Conservation (phyloP, 2,329 filamentous ascomycete genomes). For the Cryphonectria carpinicola region DNA sequence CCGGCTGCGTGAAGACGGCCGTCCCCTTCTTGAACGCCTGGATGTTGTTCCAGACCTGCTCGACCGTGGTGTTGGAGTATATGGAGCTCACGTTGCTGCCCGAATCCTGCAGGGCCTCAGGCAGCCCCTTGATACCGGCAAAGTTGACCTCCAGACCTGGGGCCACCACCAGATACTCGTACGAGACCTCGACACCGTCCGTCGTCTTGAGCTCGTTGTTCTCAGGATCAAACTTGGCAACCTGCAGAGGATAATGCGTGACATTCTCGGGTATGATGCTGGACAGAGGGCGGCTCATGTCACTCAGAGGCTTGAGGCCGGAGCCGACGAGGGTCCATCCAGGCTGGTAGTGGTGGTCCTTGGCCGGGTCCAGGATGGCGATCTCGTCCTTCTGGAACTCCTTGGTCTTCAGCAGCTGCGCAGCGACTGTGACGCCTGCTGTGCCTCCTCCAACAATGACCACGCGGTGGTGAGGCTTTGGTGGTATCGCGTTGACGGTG, state of each 20-base stretch:
- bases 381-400: slow-evolving; percentile 40
- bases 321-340: slow-evolving; percentile 46
- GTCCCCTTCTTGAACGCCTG: slow-evolving; percentile 41
- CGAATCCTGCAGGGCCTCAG: slow-evolving; percentile 40
- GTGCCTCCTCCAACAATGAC: slow-evolving; percentile 33
- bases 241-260: slow-evolving; percentile 40
- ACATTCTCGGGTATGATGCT: slow-evolving; percentile 40
- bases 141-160: slow-evolving; percentile 44
- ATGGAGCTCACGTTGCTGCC: slow-evolving; percentile 42
- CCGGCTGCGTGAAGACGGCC: slow-evolving; percentile 45
- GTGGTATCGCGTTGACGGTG: slow-evolving; percentile 28
- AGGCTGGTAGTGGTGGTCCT: slow-evolving; percentile 41
- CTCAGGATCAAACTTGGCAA: slow-evolving; percentile 41
- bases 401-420: slow-evolving; percentile 31
- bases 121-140: slow-evolving; percentile 39
- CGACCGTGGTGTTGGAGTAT: slow-evolving; percentile 41
- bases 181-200: slow-evolving; percentile 41
- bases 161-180: slow-evolving; percentile 44
- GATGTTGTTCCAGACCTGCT: slow-evolving; percentile 42
- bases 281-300: slow-evolving; percentile 36
- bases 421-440: slow-evolving; percentile 31
- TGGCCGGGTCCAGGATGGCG: slow-evolving; percentile 42
- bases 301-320: slow-evolving; percentile 38
- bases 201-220: slow-evolving; percentile 42
- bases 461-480: slow-evolving; percentile 32